Conservation (phyloP, 306 rosid genomes). For the Castanea mollissima region DNA sequence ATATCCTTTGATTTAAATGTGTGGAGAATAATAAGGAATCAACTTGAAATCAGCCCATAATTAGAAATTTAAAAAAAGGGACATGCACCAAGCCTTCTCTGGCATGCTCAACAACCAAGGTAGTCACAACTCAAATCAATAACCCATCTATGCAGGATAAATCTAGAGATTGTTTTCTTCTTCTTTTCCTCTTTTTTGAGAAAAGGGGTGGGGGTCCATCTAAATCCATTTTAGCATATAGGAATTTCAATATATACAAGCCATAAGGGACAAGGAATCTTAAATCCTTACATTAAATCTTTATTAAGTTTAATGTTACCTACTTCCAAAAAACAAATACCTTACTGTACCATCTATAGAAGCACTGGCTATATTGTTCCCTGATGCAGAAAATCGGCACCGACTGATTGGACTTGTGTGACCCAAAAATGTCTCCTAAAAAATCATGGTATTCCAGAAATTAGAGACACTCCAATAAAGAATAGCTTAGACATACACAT, state of each 20-base stretch:
- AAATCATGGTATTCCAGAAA: slow-evolving; percentile 34
- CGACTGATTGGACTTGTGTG: slow-evolving; percentile 89
- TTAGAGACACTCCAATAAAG: slow-evolving; percentile 34
- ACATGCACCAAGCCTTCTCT: background rate
- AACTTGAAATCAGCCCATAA: slow-evolving; percentile 14
- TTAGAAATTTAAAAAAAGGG: slow-evolving; percentile 15
- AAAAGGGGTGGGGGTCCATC: background rate
- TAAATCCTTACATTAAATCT: slow-evolving; percentile 3
- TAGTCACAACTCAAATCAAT: background rate
- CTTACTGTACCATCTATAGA: slow-evolving; percentile 95
- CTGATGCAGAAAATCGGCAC: slow-evolving; percentile 93
- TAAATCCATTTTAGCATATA: slow-evolving; percentile 6
- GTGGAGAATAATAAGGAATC: slow-evolving; percentile 11
- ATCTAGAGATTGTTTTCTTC: background rate
- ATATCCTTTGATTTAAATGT: slow-evolving; percentile 57
- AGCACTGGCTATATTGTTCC: slow-evolving; percentile 95
- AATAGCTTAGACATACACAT: slow-evolving; percentile 1
- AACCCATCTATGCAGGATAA: background rate
- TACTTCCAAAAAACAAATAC: slow-evolving; percentile 35
- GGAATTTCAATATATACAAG: slow-evolving; percentile 13
- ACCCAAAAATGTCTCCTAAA: slow-evolving; percentile 93
- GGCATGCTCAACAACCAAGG: slow-evolving; percentile 5
- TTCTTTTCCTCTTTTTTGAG: slow-evolving; percentile 1
- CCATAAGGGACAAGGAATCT: slow-evolving; percentile 9
- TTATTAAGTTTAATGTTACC: background rate